Evolutionary conservation across 2,329 filamentous ascomycete species (phyloP).

Genomic region (Colletotrichum phormii): DNA sequence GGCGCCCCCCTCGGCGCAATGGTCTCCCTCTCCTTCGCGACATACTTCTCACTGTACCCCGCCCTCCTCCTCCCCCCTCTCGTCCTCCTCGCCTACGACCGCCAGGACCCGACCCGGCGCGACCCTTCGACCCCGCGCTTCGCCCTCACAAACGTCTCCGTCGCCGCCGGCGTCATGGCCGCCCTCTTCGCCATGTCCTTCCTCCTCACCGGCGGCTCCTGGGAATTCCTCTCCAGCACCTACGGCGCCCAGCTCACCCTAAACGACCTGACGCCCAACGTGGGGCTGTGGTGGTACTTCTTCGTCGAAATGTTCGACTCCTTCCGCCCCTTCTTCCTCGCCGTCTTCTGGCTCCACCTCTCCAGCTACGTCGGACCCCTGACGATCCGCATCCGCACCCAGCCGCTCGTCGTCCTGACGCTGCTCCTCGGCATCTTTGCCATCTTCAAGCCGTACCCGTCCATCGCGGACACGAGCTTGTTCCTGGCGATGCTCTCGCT

Average conservation of each 20-base stretch:
- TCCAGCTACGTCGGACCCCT: slow-evolving; percentile 89
- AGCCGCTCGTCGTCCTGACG: slow-evolving; percentile 87
- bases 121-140: slow-evolving; percentile 59
- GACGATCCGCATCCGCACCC: slow-evolving; percentile 82
- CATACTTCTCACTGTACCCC: slow-evolving; percentile 94
- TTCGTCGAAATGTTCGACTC: slow-evolving; percentile 99
- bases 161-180: slow-evolving; percentile 66
- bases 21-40: slow-evolving; percentile 86
- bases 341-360: slow-evolving; percentile 97
- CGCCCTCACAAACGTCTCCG: slow-evolving; percentile 61
- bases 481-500: slow-evolving; percentile 87
- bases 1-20: slow-evolving; percentile 82
- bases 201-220: slow-evolving; percentile 79
- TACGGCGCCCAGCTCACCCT: slow-evolving; percentile 94
- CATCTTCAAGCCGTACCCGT: slow-evolving; percentile 97
- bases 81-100: slow-evolving; percentile 83
- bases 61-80: slow-evolving; percentile 87
- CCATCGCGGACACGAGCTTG: slow-evolving; percentile 87
- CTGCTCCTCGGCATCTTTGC: slow-evolving; percentile 90
- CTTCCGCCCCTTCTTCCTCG: slow-evolving; percentile 96
- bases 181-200: slow-evolving; percentile 78
- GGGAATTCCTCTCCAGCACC: slow-evolving; percentile 88
- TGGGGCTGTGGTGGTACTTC: slow-evolving; percentile 99
- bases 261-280: slow-evolving; percentile 92
- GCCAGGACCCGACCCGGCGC: slow-evolving; percentile 54